Evolutionary conservation across 768 basidiomycete genomes (phyloP).

Genomic region (Amanita brunnescens): DNA sequence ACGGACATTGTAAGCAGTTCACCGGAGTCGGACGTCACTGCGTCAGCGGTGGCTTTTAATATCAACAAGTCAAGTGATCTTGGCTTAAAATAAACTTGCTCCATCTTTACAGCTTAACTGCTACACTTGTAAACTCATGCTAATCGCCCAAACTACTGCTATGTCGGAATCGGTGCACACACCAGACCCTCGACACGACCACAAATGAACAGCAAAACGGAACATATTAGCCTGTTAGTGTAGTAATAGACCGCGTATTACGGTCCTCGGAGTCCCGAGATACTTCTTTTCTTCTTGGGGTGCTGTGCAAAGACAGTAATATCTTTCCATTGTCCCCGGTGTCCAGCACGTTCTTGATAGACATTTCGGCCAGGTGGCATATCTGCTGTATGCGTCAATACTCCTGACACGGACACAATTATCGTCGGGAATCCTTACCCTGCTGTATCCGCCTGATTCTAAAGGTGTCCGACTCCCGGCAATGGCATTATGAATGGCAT

Average conservation of each 20-base stretch:
- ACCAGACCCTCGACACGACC: background rate
- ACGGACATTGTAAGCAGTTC: conserved; percentile 1
- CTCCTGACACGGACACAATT: background rate
- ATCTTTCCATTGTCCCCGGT: conserved; percentile 56
- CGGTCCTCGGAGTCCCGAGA: conserved; percentile 27
- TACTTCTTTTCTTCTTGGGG: conserved; percentile 16
- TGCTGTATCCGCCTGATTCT: conserved; percentile 43
- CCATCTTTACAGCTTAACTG: background rate
- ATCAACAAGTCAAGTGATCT: background rate
- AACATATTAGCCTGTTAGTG: conserved; percentile 15
- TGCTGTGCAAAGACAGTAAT: conserved; percentile 55
- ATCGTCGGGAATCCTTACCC: conserved; percentile 23
- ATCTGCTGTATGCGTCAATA: conserved; percentile 31
- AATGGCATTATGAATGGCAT: conserved; percentile 76
- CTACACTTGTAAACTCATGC: background rate
- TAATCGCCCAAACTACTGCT: background rate
- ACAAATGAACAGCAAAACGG: background rate
- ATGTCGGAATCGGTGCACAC: background rate
- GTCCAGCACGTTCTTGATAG: conserved; percentile 61
- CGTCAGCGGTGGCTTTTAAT: background rate
- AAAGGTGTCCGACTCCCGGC: conserved; percentile 57
- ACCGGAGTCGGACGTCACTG: background rate
- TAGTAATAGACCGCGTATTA: conserved; percentile 32
- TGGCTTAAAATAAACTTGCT: background rate
- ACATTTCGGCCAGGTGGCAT: conserved; percentile 62